Evolutionary conservation across 805 yeast species (phyloP).

Genomic region (Starmerella floris): DNA sequence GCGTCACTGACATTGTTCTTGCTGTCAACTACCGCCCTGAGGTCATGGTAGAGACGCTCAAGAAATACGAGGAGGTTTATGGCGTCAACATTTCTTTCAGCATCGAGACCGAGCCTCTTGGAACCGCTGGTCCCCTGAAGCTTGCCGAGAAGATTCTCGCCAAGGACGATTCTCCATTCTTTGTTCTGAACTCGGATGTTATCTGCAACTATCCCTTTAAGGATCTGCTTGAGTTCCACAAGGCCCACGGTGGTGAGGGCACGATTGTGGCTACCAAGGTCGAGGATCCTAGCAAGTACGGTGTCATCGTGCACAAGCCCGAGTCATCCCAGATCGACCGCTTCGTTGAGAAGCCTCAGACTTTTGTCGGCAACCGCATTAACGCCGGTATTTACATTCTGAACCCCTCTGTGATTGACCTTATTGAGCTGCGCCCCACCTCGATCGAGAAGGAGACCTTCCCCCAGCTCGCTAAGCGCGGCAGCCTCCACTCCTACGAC

Average conservation of each 20-base stretch:
- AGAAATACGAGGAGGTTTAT: conserved; percentile 87
- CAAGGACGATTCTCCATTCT: conserved; percentile 93
- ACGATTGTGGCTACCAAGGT: conserved; percentile 99
- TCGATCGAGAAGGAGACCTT: conserved; percentile 98
- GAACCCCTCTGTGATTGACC: conserved; percentile 93
- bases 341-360: conserved; percentile 98
- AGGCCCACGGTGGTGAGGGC: conserved; percentile 92
- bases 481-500: conserved; percentile 84
- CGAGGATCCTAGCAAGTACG: conserved; percentile 98
- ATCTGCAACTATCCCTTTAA: conserved; percentile 96
- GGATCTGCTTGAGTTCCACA: conserved; percentile 86
- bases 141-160: conserved; percentile 86
- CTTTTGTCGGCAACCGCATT: conserved; percentile 98
- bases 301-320: conserved; percentile 96
- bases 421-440: conserved; percentile 96
- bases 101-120: conserved; percentile 98
- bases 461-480: conserved; percentile 87
- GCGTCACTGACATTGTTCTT: conserved; percentile 94
- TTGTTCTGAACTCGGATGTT: conserved; percentile 95
- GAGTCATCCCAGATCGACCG: conserved; percentile 93
- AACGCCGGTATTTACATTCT: conserved; percentile 97
- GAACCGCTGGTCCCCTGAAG: conserved; percentile 98
- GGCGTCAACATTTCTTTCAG: conserved; percentile 93
- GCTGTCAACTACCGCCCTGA: conserved; percentile 99
- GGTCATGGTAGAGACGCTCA: conserved; percentile 90